Percentiles rank a stretch among this genome's conserved stretches.
Evolutionary conservation across 306 rosid genomes (phyloP).

Genomic region (Ammopiptanthus mongolicus): DNA sequence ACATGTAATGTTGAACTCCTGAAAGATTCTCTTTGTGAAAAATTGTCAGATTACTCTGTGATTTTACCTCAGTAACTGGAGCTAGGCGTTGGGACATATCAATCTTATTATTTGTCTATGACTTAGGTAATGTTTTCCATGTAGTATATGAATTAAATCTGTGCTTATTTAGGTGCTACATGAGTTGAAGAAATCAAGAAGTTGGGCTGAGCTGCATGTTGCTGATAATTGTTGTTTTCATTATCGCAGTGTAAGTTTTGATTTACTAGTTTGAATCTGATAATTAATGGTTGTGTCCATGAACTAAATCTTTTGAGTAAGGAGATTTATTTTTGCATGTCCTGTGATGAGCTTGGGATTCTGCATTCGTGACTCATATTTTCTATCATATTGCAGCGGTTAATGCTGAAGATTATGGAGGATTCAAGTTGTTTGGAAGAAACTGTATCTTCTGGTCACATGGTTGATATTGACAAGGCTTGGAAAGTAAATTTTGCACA

Average conservation of each 20-base stretch:
- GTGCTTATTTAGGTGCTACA: constrained; percentile 43
- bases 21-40: neutral
- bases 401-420: constrained; percentile 48
- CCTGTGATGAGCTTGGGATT: constrained; percentile 12
- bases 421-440: constrained; percentile 25
- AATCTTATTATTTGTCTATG: neutral
- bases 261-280: constrained; percentile 12
- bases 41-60: neutral
- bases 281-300: constrained; percentile 2
- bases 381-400: constrained; percentile 50
- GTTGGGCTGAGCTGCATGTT: constrained; percentile 77
- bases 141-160: constrained; percentile 10
- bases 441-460: constrained; percentile 22
- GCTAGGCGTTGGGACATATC: neutral
- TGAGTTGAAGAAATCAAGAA: constrained; percentile 62
- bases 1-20: neutral
- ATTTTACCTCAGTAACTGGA: neutral
- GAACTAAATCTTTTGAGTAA: neutral
- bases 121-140: neutral
- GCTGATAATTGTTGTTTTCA: constrained; percentile 86
- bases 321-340: neutral
- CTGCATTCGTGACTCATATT: neutral
- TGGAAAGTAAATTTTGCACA: constrained; percentile 53
- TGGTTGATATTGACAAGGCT: constrained; percentile 24
- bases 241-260: constrained; percentile 71